A percentile compares a stretch with the other conserved stretches of the same genome.
Evolutionary conservation across 345 rosid species (phyloP).

Genomic region (Eucalyptus erythrocorys): DNA sequence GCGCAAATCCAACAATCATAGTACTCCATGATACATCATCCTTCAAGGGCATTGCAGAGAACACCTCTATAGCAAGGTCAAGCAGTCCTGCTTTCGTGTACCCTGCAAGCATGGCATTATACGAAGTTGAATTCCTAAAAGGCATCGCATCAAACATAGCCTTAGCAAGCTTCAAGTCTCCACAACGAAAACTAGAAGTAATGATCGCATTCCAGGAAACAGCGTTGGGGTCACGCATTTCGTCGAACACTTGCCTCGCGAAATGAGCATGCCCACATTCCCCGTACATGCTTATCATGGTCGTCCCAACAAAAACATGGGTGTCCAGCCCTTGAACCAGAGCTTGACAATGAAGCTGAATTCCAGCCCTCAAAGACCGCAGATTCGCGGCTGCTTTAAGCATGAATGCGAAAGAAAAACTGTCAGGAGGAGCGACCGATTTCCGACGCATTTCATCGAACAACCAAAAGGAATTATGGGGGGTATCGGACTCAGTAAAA

Average conservation of each 20-base stretch:
- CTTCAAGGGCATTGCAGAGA: not conserved
- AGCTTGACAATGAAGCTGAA: constrained; percentile 20
- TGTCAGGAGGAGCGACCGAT: constrained; percentile 32
- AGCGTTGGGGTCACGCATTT: not conserved
- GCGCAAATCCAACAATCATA: constrained; percentile 4
- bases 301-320: constrained; percentile 2
- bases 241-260: not conserved
- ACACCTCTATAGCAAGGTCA: not conserved
- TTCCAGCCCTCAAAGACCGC: constrained; percentile 27
- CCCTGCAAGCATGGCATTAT: constrained; percentile 10
- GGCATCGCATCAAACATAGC: constrained; percentile 50
- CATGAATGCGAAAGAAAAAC: constrained; percentile 56
- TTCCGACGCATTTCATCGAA: constrained; percentile 33
- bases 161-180: constrained; percentile 27
- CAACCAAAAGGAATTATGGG: constrained; percentile 18
- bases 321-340: not conserved
- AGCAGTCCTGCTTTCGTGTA: not conserved
- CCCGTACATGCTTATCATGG: not conserved
- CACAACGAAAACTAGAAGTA: not conserved
- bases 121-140: constrained; percentile 44
- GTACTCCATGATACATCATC: constrained; percentile 3
- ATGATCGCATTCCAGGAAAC: not conserved
- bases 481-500: constrained; percentile 32
- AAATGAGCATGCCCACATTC: not conserved
- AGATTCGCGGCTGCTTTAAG: constrained; percentile 51